phyloP scores from a whole-genome alignment of 2,329 filamentous ascomycete genomes.

The Cladophialophora bantiana region DNA sequence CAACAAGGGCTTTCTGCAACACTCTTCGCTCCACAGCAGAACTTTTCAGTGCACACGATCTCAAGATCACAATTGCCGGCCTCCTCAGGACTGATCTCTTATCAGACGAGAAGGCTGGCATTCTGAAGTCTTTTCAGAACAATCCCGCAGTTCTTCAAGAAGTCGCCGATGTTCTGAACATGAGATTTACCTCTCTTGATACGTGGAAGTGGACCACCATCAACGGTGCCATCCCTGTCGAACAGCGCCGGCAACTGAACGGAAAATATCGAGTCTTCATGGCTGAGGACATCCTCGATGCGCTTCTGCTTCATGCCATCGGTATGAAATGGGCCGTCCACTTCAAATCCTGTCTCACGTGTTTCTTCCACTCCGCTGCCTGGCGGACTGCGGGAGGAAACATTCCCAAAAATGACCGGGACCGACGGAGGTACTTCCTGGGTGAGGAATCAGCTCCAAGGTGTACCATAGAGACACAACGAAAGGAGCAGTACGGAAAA shows the following conservation, averaged over 20 bases:
- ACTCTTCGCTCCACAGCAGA: slow-evolving; percentile 41
- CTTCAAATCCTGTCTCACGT: slow-evolving; percentile 53
- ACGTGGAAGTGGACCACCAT: slow-evolving; percentile 60
- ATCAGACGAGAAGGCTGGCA: slow-evolving; percentile 58
- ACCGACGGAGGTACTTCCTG: slow-evolving; percentile 57
- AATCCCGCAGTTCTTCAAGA: slow-evolving; percentile 60
- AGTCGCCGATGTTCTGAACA: slow-evolving; percentile 64
- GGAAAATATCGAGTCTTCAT: slow-evolving; percentile 66
- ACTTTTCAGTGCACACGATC: slow-evolving; percentile 52
- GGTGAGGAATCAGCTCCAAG: slow-evolving; percentile 32
- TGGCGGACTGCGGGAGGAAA: slow-evolving; percentile 50
- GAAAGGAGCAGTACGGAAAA: slow-evolving; percentile 49
- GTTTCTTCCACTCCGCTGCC: slow-evolving; percentile 48
- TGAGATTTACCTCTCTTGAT: slow-evolving; percentile 59
- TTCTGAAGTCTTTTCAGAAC: slow-evolving; percentile 59
- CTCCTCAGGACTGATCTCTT: slow-evolving; percentile 60
- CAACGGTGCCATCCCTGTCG: slow-evolving; percentile 49
- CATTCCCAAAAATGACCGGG: slow-evolving; percentile 48
- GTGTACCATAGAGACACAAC: slow-evolving; percentile 44
- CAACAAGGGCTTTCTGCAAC: slow-evolving; percentile 49
- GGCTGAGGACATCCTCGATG: slow-evolving; percentile 65
- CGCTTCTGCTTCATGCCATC: slow-evolving; percentile 62
- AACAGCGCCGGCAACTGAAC: slow-evolving; percentile 62
- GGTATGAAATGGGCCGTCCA: slow-evolving; percentile 60
- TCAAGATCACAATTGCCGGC: slow-evolving; percentile 57